Evolutionary conservation across 257 asterid genomes (phyloP), one percentile per base, ranked within the genome.

Genomic region (Scutellaria minor): DNA sequence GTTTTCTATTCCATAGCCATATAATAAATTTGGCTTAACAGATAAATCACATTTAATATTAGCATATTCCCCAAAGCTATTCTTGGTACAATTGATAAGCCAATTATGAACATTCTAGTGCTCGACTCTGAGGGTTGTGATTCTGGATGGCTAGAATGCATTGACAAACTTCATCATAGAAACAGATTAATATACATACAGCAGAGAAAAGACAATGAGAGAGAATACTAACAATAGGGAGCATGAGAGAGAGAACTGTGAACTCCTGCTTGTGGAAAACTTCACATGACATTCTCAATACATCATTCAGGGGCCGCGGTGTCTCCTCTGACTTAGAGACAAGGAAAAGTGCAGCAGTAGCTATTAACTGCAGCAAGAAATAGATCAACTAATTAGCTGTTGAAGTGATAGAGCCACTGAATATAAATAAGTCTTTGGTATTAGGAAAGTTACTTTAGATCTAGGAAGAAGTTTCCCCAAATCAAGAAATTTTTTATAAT

Each of bases 291-390:
- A 77, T 74, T 82, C 79, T 89, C 64, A 94, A 75, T 71, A 94
- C 86, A 74, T 88, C 87, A 81, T 94, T 87, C 66, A 94, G 96
- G 66, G 97, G 91, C 27, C 95, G 87, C 35, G 96, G 70, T 52
- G 98, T 79, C 90, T 94, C 98, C 85, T 94, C 99, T 2, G 99
- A 94, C 81, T 94, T 94, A 1, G 99, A 86, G 61, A 91, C 87
- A 42, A 94, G 96, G 77, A 94, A 94, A 72, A 94, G 93, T 20
- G 91, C 86, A 51, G 99, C 97, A 12, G 99, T 94, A 73, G 99
- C 96, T 73, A 94, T 85, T 83, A 91, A 74, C 99, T 94, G 97
- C 78, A 84, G 66, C 46, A 55, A 66, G 39, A 57, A 51, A 81
- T 31, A 73, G 31, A 70, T 44, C 52, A 70, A n/a, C 35, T 37